A percentile compares a stretch with the other conserved stretches of the same genome.
Conservation (phyloP, 2,329 filamentous ascomycete species). For the Aspergillus amoenus region DNA sequence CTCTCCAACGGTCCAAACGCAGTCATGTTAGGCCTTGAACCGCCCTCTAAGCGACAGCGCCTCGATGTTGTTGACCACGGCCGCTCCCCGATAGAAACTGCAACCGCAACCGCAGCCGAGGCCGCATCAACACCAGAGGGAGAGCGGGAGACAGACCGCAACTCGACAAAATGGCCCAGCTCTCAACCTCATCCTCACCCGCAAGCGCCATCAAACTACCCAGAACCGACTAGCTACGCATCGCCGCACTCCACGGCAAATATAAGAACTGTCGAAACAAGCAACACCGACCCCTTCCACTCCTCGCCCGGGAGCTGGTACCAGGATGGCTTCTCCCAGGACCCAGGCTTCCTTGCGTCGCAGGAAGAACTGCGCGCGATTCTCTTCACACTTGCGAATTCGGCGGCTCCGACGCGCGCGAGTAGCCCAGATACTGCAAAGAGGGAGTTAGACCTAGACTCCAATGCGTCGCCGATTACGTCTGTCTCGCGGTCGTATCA, state of each 20-base stretch:
- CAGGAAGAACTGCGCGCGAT: conserved; percentile 47
- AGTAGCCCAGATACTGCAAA: conserved; percentile 32
- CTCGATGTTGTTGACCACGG: neutral
- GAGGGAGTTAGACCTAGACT: neutral
- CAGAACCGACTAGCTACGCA: too few relatives aligned
- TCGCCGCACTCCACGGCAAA: too few relatives aligned
- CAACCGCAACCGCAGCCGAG: too few relatives aligned
- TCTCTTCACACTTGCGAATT: conserved; percentile 47
- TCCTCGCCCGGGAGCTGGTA: conserved; percentile 21
- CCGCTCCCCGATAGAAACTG: too few relatives aligned
- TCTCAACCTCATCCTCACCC: too few relatives aligned
- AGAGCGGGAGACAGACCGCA: too few relatives aligned
- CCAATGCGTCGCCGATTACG: neutral
- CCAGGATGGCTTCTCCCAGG: conserved; percentile 32
- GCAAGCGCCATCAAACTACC: too few relatives aligned
- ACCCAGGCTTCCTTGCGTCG: conserved; percentile 47
- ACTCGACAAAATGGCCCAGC: too few relatives aligned
- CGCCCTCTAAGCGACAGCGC: conserved; percentile 12
- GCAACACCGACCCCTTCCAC: conserved; percentile 3
- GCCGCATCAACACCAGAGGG: too few relatives aligned
- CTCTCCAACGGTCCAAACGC: too few relatives aligned
- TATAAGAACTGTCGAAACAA: neutral
- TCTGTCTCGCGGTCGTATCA: neutral
- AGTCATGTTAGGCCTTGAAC: conserved; percentile 5
- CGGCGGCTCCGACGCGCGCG: conserved; percentile 43